phyloP scores from a whole-genome alignment of 345 rosid species.

The Crucihimalaya himalaica region DNA sequence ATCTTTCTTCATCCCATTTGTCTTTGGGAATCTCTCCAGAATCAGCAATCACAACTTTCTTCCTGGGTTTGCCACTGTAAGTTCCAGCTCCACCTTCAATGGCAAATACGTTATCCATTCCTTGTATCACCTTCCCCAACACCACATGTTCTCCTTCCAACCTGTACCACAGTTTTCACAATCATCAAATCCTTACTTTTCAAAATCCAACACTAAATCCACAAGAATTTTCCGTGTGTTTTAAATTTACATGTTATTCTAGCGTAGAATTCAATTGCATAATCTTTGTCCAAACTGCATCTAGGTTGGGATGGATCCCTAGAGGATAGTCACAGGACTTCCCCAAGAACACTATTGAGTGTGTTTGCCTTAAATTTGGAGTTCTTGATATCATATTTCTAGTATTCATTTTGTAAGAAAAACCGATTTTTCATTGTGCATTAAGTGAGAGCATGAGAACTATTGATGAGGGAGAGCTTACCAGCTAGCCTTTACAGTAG shows the following conservation, averaged over 20 bases:
- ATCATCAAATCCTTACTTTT: not conserved
- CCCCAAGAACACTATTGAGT: not conserved
- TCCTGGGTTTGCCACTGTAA: conserved; percentile 89
- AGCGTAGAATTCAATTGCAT: not conserved
- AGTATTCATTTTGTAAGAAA: not conserved
- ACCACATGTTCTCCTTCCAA: conserved; percentile 97
- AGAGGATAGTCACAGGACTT: not conserved
- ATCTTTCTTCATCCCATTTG: conserved; percentile 86
- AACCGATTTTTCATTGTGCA: not conserved
- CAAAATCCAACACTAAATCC: not conserved
- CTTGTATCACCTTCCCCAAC: conserved; percentile 90
- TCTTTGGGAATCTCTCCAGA: conserved; percentile 82
- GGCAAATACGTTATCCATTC: conserved; percentile 85
- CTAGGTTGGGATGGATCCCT: not conserved
- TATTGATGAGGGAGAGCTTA: conserved; percentile 39
- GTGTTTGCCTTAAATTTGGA: not conserved
- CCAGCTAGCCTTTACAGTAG: conserved; percentile 95
- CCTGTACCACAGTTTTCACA: conserved; percentile 46
- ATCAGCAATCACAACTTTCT: conserved; percentile 80
- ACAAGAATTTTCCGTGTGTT: not conserved
- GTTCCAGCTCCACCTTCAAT: conserved; percentile 99
- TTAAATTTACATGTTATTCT: not conserved
- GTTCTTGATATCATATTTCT: conserved; percentile 2
- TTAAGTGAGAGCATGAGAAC: not conserved
- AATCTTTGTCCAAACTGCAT: not conserved